These are phyloP conservation scores for Lipomyces spencermartinsiae DNA, from an alignment of 805 yeast genomes.

Conservation along the genomic window DNA sequence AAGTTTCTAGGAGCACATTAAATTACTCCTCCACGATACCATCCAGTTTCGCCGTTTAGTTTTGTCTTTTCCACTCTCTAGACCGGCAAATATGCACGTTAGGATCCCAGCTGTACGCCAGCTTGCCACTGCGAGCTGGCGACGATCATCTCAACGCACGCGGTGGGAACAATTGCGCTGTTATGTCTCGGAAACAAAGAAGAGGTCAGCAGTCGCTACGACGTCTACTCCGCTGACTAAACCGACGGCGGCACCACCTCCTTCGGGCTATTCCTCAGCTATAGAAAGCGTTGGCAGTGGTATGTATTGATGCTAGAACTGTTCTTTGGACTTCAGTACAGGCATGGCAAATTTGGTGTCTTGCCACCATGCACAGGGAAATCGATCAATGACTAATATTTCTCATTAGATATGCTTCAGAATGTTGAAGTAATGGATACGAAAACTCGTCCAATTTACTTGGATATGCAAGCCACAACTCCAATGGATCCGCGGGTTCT, in stretches of 20 bases:
- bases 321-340: neutral
- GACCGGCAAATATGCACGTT: neutral
- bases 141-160: neutral
- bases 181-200: constrained; percentile 16
- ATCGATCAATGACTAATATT: neutral
- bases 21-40: neutral
- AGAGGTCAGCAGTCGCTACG: constrained; percentile 24
- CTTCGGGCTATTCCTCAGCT: constrained; percentile 18
- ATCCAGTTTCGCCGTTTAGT: neutral
- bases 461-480: constrained; percentile 98
- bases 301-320: neutral
- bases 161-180: constrained; percentile 1
- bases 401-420: constrained; percentile 25
- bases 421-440: constrained; percentile 34
- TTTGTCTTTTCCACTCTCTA: neutral
- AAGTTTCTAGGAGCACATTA: neutral
- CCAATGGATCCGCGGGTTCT: constrained; percentile 97
- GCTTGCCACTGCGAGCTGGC: neutral
- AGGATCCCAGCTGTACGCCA: constrained; percentile 4
- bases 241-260: constrained; percentile 23
- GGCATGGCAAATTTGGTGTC: neutral
- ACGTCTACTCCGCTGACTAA: constrained; percentile 24
- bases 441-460: constrained; percentile 77
- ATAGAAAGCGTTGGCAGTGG: constrained; percentile 16
- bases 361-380: neutral